These are phyloP conservation scores for Arthrobotrys conoides DNA, from an alignment of 2,329 filamentous ascomycete species.

Conservation along the genomic window DNA sequence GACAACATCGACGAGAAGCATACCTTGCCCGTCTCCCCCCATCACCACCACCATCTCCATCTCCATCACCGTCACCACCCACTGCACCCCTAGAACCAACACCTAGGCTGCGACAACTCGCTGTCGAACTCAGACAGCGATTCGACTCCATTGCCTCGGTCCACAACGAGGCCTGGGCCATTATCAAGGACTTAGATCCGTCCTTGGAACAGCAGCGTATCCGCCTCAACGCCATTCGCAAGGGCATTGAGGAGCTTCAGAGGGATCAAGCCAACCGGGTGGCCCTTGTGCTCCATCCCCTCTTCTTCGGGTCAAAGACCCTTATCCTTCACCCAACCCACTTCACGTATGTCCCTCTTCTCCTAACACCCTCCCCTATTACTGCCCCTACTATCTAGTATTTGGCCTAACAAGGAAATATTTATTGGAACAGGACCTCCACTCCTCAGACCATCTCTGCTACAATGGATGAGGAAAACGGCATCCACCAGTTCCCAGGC, in stretches of 20 bases:
- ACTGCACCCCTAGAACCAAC: not conserved
- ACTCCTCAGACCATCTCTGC: not conserved
- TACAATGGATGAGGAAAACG: conserved; percentile 21
- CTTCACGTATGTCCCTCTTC: not conserved
- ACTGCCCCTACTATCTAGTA: not conserved
- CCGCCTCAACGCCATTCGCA: too few relatives aligned
- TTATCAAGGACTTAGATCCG: too few relatives aligned
- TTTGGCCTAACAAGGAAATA: not conserved
- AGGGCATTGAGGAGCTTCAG: too few relatives aligned
- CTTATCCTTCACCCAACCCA: not conserved
- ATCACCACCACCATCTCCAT: not conserved
- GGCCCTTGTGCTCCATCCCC: conserved; percentile 2
- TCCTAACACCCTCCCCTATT: not conserved
- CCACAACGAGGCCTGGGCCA: too few relatives aligned
- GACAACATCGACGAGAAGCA: not conserved
- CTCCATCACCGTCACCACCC: too few relatives aligned
- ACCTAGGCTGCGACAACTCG: not conserved
- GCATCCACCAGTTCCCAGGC: conserved; percentile 28
- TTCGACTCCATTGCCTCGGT: too few relatives aligned
- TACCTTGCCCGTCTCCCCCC: not conserved
- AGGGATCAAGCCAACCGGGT: not conserved
- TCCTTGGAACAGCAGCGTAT: too few relatives aligned
- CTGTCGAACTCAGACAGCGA: too few relatives aligned
- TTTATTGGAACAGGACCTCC: not conserved
- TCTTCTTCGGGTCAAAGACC: conserved; percentile 2